Evolutionary conservation across 2,329 filamentous ascomycete genomes (phyloP), one percentile per base, ranked within the genome.

Genomic region (Dactylonectria macrodidyma): DNA sequence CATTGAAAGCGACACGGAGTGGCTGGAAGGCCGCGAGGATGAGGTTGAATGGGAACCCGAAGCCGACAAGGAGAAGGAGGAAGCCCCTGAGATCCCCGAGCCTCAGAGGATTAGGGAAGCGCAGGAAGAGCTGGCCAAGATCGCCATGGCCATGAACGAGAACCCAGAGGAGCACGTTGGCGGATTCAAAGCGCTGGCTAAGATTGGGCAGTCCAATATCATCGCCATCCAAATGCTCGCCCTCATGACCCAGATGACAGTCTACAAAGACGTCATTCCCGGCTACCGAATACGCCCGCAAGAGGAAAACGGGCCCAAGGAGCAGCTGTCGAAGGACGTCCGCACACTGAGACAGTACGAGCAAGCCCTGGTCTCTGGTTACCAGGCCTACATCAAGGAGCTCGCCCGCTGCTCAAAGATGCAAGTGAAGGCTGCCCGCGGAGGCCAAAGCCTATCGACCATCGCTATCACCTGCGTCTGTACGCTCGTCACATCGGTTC

Each of bases 201-300:
- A 92, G 75, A 89, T 97, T 73, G 91, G 92, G 22, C 86, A 91
- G 62, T 92, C 92, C 8, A 85, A 86, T 14, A 90, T 95, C 69
- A 81, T 88, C 14, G 91, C 92, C 2, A 91, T 99, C 59, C 92
- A 93, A 83, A 97, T 97, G 81, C 87, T 99, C 68, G 91, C 93
- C 7, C 84, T 99, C 71, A 93, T 92, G 55, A 94, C 96, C 24
- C 95, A 98, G 81, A 88, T 96, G 79, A 89, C 95, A 0, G 90
- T 98, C 12, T 99, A 95, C 86, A 97, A 95, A 80, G 96, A 98
- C 81, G 89, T 98, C 54, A 98, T 99, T 66, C 96, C 96, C 0
- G 96, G 96, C 24, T 99, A 99, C 80, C 89, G 96, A 68, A 98
- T 99, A 84, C 91, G 96, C 19, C 93, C 94, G 1, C 84, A 94